phyloP scores from a whole-genome alignment of 139 green algal species.

The Tetratostichococcus sp. region DNA sequence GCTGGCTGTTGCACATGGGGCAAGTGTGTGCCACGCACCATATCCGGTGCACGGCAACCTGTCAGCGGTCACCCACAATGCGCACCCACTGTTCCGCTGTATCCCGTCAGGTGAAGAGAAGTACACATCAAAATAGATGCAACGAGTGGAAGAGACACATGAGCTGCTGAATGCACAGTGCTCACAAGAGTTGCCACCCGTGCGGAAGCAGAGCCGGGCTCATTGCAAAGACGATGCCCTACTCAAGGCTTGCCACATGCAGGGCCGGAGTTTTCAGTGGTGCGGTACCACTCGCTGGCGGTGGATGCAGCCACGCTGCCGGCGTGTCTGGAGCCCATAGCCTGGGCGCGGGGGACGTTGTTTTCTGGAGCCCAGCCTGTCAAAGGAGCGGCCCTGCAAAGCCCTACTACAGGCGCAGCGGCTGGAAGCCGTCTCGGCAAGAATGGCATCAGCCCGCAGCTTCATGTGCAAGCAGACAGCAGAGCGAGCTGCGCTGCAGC shows the following conservation, averaged over 20 bases:
- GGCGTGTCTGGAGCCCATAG: constrained; percentile 62
- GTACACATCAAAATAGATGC: too few relatives aligned
- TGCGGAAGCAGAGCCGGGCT: too few relatives aligned
- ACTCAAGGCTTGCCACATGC: too few relatives aligned
- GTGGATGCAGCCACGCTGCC: constrained; percentile 71
- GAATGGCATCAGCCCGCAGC: too few relatives aligned
- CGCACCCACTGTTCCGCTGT: constrained; percentile 71
- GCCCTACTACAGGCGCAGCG: neutral
- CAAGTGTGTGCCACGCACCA: constrained; percentile 58
- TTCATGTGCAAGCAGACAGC: too few relatives aligned
- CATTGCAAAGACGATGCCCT: too few relatives aligned
- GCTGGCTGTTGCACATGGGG: constrained; percentile 74
- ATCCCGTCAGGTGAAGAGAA: constrained; percentile 74
- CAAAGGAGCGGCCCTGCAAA: constrained; percentile 11
- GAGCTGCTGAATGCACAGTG: too few relatives aligned
- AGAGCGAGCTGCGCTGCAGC: too few relatives aligned
- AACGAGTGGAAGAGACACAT: too few relatives aligned
- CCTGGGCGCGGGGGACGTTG: constrained; percentile 69
- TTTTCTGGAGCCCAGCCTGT: neutral
- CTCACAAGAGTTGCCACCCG: too few relatives aligned
- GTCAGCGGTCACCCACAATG: constrained; percentile 64
- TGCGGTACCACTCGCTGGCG: constrained; percentile 93
- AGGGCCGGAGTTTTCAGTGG: constrained; percentile 34
- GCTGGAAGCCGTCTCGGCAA: too few relatives aligned
- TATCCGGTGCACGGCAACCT: constrained; percentile 89